These are phyloP conservation scores for Lasiosphaeria ovina DNA, from an alignment of 495 filamentous ascomycete species.

Conservation along the genomic window DNA sequence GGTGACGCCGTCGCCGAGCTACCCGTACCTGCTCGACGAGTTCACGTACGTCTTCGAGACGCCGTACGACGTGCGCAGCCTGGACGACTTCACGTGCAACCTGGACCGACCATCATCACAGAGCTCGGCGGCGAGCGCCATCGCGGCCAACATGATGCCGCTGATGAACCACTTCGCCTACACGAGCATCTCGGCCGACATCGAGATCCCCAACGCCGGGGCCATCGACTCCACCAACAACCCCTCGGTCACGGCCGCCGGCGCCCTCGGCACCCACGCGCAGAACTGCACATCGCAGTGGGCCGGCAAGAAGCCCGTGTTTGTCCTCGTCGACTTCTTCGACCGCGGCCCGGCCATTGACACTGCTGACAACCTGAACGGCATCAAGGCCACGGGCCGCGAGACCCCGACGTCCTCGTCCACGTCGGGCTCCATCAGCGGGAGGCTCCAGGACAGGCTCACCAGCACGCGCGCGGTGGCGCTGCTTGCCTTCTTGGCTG, in stretches of 20 bases:
- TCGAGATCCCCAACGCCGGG: constrained; percentile 55
- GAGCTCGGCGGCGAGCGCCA: constrained; percentile 44
- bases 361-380: constrained; percentile 59
- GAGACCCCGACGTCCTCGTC: not conserved
- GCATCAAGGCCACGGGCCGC: constrained; percentile 40
- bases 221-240: constrained; percentile 57
- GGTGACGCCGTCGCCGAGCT: constrained; percentile 45
- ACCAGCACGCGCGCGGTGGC: constrained; percentile 23
- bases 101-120: constrained; percentile 57
- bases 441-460: constrained; percentile 10
- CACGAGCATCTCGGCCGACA: constrained; percentile 53
- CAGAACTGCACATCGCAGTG: constrained; percentile 52
- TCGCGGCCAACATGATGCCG: constrained; percentile 46
- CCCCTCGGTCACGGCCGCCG: constrained; percentile 39
- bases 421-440: not conserved
- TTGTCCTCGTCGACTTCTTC: constrained; percentile 67
- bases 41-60: constrained; percentile 74
- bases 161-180: constrained; percentile 75
- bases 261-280: constrained; percentile 60
- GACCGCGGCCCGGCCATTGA: constrained; percentile 59
- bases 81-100: constrained; percentile 54
- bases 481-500: constrained; percentile 32
- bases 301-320: constrained; percentile 51
- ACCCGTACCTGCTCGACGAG: constrained; percentile 66
- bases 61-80: constrained; percentile 58